A percentile compares a stretch with the other conserved stretches of the same genome.
These are phyloP conservation scores for Erodium trifolium DNA, from an alignment of 441 rosid genomes.

Conservation along the genomic window DNA sequence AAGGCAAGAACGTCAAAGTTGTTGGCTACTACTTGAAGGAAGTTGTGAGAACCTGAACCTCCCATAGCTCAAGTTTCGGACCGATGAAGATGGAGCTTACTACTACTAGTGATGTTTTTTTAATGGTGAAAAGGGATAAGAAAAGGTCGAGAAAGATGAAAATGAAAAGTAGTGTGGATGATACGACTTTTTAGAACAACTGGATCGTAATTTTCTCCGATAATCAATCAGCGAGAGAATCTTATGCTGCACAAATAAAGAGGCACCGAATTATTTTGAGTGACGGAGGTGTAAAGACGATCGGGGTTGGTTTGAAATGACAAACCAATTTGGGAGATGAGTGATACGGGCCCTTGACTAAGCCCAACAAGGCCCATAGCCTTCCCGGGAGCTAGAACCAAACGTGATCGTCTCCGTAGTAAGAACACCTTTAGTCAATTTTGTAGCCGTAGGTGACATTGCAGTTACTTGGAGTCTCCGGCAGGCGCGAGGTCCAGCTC, in stretches of 20 bases:
- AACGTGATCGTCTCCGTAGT: too few relatives aligned
- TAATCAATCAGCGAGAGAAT: constrained; percentile 15
- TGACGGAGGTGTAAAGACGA: too few relatives aligned
- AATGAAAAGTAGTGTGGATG: constrained; percentile 17
- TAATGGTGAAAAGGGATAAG: neutral
- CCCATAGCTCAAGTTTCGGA: neutral
- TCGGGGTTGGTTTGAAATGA: too few relatives aligned
- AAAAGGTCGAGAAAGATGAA: neutral
- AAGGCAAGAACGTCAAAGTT: constrained; percentile 21
- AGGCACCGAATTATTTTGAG: constrained; percentile 30
- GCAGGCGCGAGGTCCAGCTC: too few relatives aligned
- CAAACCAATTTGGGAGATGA: too few relatives aligned
- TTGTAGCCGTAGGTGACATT: too few relatives aligned
- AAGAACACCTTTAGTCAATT: too few relatives aligned
- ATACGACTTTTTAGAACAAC: neutral
- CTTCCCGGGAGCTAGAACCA: too few relatives aligned
- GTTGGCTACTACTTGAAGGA: constrained; percentile 18
- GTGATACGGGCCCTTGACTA: too few relatives aligned
- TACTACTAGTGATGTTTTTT: neutral
- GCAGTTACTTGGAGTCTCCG: too few relatives aligned
- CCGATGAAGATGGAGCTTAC: neutral
- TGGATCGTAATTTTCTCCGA: constrained; percentile 1
- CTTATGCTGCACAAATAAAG: constrained; percentile 27
- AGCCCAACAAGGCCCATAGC: too few relatives aligned
- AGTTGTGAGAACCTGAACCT: constrained; percentile 14